phyloP scores from a whole-genome alignment of 225 moss, liverwort and hornwort genomes.

The Pseudisothecium myosuroides region DNA sequence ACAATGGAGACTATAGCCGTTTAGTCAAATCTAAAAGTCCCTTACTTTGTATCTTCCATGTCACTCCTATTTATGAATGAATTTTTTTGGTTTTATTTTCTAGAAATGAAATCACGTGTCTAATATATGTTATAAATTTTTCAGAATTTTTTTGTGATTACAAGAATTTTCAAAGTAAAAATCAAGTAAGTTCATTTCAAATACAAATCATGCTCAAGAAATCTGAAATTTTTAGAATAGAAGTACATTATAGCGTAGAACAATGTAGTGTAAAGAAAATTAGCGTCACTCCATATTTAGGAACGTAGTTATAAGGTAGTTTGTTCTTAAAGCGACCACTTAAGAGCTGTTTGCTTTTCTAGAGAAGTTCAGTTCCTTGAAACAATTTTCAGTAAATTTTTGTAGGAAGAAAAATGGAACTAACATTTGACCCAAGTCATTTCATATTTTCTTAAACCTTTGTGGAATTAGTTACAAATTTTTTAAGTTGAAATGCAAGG shows the following conservation, averaged over 20 bases:
- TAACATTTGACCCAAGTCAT: no score
- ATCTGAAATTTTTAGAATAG: background rate
- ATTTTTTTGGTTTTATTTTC: no score
- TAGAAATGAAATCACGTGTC: background rate
- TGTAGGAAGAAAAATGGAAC: no score
- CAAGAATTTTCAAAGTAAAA: background rate
- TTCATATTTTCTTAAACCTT: no score
- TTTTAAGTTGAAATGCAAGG: no score
- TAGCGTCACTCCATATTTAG: fast-evolving
- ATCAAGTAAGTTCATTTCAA: background rate
- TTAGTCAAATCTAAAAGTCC: background rate
- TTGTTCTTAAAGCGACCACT: no score
- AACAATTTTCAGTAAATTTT: no score
- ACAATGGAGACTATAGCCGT: no score
- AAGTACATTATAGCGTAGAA: background rate
- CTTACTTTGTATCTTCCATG: fast-evolving
- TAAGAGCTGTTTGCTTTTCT: no score
- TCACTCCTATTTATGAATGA: background rate
- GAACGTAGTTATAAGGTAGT: no score
- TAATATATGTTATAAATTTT: background rate
- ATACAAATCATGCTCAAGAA: background rate
- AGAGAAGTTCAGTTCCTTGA: no score
- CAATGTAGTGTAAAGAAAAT: background rate
- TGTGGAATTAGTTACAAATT: no score
- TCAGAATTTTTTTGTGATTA: background rate